phyloP scores from a whole-genome alignment of 371 early-diverging fungal species.

The Mortierella sp. region DNA sequence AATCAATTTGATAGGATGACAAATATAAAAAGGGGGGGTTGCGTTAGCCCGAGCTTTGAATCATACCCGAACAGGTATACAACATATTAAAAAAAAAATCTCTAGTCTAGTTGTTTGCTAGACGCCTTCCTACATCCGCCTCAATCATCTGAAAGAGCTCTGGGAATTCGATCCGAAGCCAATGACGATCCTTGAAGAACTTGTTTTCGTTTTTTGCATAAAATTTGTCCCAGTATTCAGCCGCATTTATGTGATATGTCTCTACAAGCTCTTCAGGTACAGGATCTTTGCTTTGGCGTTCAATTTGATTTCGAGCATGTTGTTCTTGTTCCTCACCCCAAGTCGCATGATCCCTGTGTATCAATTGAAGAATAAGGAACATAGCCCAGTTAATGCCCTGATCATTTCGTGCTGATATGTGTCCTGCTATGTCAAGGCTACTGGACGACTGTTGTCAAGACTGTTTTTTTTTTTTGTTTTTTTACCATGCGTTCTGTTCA shows the following conservation, averaged over 20 bases:
- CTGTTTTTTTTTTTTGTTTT: too few relatives aligned
- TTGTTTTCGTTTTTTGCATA: constrained; percentile 93
- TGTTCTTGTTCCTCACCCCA: constrained; percentile 83
- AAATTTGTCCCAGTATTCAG: constrained; percentile 77
- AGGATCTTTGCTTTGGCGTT: constrained; percentile 32
- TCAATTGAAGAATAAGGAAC: background rate
- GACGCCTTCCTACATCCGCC: constrained; percentile 24
- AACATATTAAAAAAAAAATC: too few relatives aligned
- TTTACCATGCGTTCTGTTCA: constrained; percentile 85
- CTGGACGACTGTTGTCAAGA: background rate
- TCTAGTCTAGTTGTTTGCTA: background rate
- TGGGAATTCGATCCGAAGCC: constrained; percentile 94
- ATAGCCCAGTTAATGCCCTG: background rate
- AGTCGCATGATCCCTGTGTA: constrained; percentile 81
- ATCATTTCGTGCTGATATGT: background rate
- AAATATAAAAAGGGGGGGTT: background rate
- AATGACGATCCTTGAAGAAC: constrained; percentile 96
- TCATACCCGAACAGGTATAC: too few relatives aligned
- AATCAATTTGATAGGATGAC: background rate
- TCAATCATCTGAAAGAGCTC: constrained; percentile 71
- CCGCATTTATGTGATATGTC: constrained; percentile 51
- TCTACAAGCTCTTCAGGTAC: constrained; percentile 38
- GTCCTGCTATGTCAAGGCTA: too few relatives aligned
- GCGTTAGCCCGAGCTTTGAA: background rate
- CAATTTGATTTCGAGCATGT: constrained; percentile 44